Conservation (phyloP, 2,329 filamentous ascomycete species). For the Colletotrichum ledebouriae region DNA sequence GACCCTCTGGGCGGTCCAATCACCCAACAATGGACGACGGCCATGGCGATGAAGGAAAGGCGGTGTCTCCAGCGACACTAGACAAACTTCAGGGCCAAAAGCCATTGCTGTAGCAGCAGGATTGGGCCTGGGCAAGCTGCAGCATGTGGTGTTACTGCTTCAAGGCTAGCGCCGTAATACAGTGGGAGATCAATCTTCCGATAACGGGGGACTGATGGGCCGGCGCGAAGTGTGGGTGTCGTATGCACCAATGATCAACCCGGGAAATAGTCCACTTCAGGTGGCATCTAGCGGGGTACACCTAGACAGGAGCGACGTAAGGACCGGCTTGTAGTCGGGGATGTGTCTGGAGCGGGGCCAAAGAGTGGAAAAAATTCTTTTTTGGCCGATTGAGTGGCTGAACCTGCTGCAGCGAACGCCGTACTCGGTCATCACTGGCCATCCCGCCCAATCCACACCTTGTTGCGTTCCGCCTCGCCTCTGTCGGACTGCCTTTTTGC, state of each 20-base stretch:
- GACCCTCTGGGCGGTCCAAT: conserved; percentile 18
- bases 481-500: conserved; percentile 23
- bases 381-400: conserved; percentile 37
- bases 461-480: conserved; percentile 39
- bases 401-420: conserved; percentile 33
- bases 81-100: conserved; percentile 16
- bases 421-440: conserved; percentile 42
- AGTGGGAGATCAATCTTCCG: conserved; percentile 38
- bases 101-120: conserved; percentile 9
- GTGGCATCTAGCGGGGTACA: conserved; percentile 40
- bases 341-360: conserved; percentile 38
- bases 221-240: neutral
- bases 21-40: conserved; percentile 23
- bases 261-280: conserved; percentile 29
- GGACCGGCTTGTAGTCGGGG: conserved; percentile 28
- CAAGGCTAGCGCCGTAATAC: conserved; percentile 8
- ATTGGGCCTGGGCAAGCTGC: conserved; percentile 36
- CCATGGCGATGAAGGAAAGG: conserved; percentile 24
- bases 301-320: conserved; percentile 29
- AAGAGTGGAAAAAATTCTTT: conserved; percentile 41
- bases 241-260: conserved; percentile 10
- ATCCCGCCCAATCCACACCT: conserved; percentile 43
- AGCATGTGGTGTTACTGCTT: conserved; percentile 38
- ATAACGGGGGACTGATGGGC: conserved; percentile 41
- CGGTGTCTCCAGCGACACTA: conserved; percentile 35